phyloP scores from a whole-genome alignment of 2,329 filamentous ascomycete genomes.

The Chaetomium sp. region DNA sequence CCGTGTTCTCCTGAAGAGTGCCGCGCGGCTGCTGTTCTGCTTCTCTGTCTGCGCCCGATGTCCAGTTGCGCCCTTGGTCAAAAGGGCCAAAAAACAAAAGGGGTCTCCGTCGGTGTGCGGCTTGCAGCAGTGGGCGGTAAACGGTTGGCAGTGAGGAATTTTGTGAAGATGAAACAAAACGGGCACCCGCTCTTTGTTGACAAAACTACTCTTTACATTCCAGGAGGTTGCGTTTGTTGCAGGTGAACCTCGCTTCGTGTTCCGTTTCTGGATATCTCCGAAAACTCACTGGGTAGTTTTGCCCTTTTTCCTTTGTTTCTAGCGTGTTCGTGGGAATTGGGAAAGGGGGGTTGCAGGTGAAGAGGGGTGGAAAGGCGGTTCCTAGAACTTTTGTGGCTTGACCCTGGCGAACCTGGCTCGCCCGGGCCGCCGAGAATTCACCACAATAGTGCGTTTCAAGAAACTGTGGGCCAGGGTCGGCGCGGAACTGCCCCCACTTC shows the following conservation, averaged over 20 bases:
- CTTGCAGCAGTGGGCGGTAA: too few species aligned
- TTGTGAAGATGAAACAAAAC: too few species aligned
- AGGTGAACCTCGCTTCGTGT: neutral
- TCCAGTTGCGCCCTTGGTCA: too few species aligned
- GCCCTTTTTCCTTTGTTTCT: too few species aligned
- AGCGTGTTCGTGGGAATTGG: too few species aligned
- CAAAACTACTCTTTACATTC: too few species aligned
- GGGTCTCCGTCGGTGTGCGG: too few species aligned
- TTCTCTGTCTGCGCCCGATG: too few species aligned
- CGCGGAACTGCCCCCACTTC: neutral
- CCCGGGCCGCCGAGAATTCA: neutral
- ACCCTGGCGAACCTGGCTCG: neutral
- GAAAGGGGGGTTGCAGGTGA: neutral
- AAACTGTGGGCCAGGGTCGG: neutral
- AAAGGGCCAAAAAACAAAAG: too few species aligned
- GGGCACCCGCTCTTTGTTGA: too few species aligned
- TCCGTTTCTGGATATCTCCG: neutral
- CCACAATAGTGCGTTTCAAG: slow-evolving; percentile 10
- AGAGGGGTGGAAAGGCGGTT: neutral
- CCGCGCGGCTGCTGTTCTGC: slow-evolving; percentile 3
- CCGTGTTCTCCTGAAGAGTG: neutral
- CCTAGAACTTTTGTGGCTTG: slow-evolving; percentile 9
- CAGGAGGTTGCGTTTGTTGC: too few species aligned
- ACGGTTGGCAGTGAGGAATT: too few species aligned
- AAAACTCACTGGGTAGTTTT: neutral